phyloP scores from a whole-genome alignment of 139 green algal species.

The Gonium pectorale region DNA sequence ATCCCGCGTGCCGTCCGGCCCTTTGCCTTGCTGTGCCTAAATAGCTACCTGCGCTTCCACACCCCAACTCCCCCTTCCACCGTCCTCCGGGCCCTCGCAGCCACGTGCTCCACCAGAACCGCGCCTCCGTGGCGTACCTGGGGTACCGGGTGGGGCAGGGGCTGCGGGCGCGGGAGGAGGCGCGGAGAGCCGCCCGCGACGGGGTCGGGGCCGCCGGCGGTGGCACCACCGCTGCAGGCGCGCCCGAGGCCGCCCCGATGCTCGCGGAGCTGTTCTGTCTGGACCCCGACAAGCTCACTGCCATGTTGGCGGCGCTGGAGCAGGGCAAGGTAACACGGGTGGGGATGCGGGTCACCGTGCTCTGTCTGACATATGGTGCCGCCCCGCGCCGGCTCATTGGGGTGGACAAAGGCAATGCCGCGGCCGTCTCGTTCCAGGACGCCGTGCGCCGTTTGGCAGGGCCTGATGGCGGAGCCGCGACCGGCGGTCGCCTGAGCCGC shows the following conservation, averaged over 20 bases:
- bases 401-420: too few species aligned
- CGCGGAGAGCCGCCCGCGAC: too few species aligned
- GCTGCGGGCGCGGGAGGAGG: neutral
- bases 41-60: neutral
- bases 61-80: too few species aligned
- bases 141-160: slow-evolving; percentile 10
- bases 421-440: too few species aligned
- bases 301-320: neutral
- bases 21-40: neutral
- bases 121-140: slow-evolving; percentile 19
- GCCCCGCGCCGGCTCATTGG: too few species aligned
- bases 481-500: too few species aligned
- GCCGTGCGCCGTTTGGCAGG: too few species aligned
- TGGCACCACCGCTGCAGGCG: too few species aligned
- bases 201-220: too few species aligned
- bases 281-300: neutral
- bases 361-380: too few species aligned
- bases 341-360: neutral
- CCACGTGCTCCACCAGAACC: slow-evolving; percentile 36
- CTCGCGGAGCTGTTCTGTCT: neutral
- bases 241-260: neutral
- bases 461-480: too few species aligned
- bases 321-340: slow-evolving; percentile 24
- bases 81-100: neutral
- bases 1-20: too few species aligned